These are phyloP conservation scores for Zelopaecilomyces penicillatus DNA, from an alignment of 2,329 filamentous ascomycete species.

Conservation along the genomic window DNA sequence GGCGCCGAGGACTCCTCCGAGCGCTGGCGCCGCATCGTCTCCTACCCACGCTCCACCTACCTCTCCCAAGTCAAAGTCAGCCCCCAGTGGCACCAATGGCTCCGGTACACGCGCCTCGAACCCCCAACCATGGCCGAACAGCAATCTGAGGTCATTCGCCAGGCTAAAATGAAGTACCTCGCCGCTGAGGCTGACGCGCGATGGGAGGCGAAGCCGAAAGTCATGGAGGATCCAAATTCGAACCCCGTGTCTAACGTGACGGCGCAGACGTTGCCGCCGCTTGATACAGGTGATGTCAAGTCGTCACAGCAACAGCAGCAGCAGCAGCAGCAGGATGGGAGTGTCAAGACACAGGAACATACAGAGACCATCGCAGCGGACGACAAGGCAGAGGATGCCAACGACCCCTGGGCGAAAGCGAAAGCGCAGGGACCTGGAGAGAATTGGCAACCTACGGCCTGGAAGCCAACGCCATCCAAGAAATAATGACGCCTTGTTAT, in stretches of 20 bases:
- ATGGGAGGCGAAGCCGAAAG: slow-evolving; percentile 52
- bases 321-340: not conserved
- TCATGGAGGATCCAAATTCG: slow-evolving; percentile 29
- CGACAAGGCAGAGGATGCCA: slow-evolving; percentile 11
- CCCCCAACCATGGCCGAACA: slow-evolving; percentile 52
- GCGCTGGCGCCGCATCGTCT: slow-evolving; percentile 54
- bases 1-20: slow-evolving; percentile 21
- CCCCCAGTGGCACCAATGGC: slow-evolving; percentile 62
- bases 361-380: slow-evolving; percentile 2
- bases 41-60: slow-evolving; percentile 47
- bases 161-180: slow-evolving; percentile 43
- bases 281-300: not conserved
- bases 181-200: slow-evolving; percentile 55
- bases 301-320: not conserved
- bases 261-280: slow-evolving; percentile 15
- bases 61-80: slow-evolving; percentile 47
- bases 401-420: slow-evolving; percentile 52
- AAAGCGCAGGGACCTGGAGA: slow-evolving; percentile 44
- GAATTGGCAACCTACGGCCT: slow-evolving; percentile 58
- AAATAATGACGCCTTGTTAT: slow-evolving; percentile 14
- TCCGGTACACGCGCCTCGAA: slow-evolving; percentile 48
- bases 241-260: slow-evolving; percentile 2
- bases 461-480: slow-evolving; percentile 41
- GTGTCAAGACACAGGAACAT: not conserved
- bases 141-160: slow-evolving; percentile 42